Percentiles rank a stretch among this genome's conserved stretches.
Conservation (phyloP, 371 early-diverging fungal species). For the Massospora cicadina region DNA sequence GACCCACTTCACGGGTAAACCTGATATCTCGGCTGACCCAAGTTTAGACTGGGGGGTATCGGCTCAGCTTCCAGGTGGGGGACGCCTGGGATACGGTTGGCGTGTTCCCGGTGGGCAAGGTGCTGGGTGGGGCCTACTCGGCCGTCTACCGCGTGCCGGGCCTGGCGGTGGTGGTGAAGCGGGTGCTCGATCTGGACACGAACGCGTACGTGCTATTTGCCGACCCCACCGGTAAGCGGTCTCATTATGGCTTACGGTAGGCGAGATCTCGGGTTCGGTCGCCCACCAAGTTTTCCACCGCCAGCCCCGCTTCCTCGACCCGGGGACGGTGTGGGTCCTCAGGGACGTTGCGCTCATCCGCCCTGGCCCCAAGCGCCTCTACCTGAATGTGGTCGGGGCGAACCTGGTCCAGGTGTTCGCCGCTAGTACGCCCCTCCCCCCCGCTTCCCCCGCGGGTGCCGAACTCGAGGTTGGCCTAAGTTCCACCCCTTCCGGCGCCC, state of each 20-base stretch:
- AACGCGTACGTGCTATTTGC: background rate
- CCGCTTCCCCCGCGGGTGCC: background rate
- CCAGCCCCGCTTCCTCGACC: background rate
- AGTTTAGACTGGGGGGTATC: background rate
- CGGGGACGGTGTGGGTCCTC: background rate
- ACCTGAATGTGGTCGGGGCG: background rate
- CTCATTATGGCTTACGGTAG: background rate
- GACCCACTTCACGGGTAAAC: background rate
- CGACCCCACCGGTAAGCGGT: background rate
- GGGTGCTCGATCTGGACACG: background rate
- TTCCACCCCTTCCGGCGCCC: background rate
- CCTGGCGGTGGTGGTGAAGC: background rate
- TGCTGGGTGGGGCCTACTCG: background rate
- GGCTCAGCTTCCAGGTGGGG: background rate
- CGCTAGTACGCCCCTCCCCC: background rate
- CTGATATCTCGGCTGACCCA: background rate
- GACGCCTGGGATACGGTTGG: background rate
- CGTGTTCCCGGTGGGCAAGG: background rate
- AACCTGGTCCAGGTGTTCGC: background rate
- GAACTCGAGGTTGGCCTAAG: background rate
- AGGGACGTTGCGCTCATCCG: background rate
- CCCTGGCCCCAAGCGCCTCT: background rate
- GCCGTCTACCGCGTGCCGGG: background rate
- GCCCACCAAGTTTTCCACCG: background rate
- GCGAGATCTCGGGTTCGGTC: background rate